Conservation (phyloP, 129 eudicot species). For the Tagetes erecta region DNA sequence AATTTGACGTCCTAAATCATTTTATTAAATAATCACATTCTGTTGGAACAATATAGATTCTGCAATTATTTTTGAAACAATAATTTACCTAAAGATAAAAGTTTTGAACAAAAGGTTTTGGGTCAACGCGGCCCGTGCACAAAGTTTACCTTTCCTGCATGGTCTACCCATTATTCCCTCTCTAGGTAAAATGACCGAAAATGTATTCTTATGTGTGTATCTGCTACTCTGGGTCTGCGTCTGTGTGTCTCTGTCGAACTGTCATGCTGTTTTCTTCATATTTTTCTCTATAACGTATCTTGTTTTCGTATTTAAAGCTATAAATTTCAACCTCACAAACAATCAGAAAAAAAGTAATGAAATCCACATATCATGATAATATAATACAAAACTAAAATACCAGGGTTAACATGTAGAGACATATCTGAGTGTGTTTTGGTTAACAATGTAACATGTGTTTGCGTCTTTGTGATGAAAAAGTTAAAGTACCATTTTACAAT, state of each 20-base stretch:
- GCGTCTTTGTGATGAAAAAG: not conserved
- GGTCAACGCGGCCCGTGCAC: not conserved
- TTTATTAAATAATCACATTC: not conserved
- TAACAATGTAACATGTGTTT: too few species aligned
- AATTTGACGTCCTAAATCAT: not conserved
- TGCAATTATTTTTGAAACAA: not conserved
- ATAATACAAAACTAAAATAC: too few species aligned
- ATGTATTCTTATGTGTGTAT: not conserved
- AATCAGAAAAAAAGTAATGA: not conserved
- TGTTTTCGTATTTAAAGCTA: not conserved
- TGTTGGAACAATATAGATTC: not conserved
- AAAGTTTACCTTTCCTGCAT: not conserved
- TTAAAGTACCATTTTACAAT: not conserved
- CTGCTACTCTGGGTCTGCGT: not conserved
- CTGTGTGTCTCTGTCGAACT: not conserved
- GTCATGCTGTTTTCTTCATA: not conserved
- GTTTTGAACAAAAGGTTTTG: not conserved
- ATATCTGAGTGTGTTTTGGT: too few species aligned
- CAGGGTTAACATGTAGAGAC: too few species aligned
- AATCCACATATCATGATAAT: not conserved
- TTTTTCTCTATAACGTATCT: not conserved
- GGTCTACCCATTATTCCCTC: not conserved
- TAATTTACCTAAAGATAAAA: not conserved
- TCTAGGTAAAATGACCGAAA: conserved; percentile 1
- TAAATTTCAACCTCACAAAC: not conserved